Evolutionary conservation across 1,284 basidiomycete genomes (phyloP), one percentile per base, ranked within the genome.

Genomic region (Butyriboletus appendiculatus): DNA sequence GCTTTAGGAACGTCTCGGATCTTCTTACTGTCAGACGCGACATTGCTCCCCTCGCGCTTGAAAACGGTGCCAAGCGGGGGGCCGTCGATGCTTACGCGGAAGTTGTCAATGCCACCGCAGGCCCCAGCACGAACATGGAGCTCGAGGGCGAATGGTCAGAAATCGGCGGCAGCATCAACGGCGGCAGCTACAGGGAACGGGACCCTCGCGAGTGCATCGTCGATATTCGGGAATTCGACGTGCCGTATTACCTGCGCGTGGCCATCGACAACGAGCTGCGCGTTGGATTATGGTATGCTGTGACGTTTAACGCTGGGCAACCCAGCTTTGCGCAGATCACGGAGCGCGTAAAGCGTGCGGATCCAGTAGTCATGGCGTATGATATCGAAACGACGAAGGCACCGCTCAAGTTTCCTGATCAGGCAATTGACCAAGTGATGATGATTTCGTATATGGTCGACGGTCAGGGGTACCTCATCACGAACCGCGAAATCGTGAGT

Each of bases 381-480:
- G 97, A 99, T 85, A 99, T 99, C 67, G 97, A 99, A 75, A 97
- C 94, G 28, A 96, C 96, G 1, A 99, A 99, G 75, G 92, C 94
- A 45, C 97, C 97, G 14, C 86, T 99, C 68, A 99, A 99, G 73
- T 99, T 99, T 69, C 97, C 97, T 1, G 97, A 99, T 76, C 91
- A 94, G 62, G 86, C 89, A 12, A 88, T 92, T 20, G 97, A 99
- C 76, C 95, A 97, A 69, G 94, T 99, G 65, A 99, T 99, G 96
- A 99, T 99, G 97, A 99, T 99, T 62, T 99, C 97, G 41, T 97
- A 96, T 75, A 97, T 97, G 94, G 78, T 97, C 34, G 94, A 97
- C 69, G 94, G 94, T 0, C 93, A 98, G 70, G 97, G 97, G 0
- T 99, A 91, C 67, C 83, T 99, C 58, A 98, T 99, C 72, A 98